Percentiles rank a stretch among this genome's conserved stretches.
These are phyloP conservation scores for Dipteronia sinensis DNA, from an alignment of 345 rosid species.

Conservation along the genomic window DNA sequence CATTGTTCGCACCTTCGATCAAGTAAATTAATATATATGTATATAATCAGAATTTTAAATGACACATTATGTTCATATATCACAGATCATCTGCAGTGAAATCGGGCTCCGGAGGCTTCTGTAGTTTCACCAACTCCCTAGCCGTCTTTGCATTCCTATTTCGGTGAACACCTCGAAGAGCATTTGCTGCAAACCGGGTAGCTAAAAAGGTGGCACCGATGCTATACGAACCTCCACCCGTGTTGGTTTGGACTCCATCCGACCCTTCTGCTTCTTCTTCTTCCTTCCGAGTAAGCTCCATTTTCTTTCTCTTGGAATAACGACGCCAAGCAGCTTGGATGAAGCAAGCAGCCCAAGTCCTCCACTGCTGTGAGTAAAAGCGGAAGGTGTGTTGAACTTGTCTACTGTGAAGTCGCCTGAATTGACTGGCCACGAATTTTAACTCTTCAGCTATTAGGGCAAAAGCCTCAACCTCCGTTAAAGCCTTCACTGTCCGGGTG, in stretches of 20 bases:
- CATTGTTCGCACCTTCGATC: not conserved
- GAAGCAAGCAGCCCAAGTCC: constrained; percentile 99
- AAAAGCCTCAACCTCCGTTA: constrained; percentile 88
- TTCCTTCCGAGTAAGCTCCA: constrained; percentile 75
- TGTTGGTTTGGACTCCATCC: constrained; percentile 32
- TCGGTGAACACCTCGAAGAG: constrained; percentile 82
- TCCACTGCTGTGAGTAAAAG: constrained; percentile 96
- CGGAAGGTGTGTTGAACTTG: constrained; percentile 98
- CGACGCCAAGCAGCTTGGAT: constrained; percentile 98
- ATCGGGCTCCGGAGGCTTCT: constrained; percentile 96
- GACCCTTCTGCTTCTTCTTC: constrained; percentile 58
- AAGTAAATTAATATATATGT: not conserved
- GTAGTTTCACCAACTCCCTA: constrained; percentile 67
- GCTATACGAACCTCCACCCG: constrained; percentile 63
- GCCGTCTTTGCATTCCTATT: constrained; percentile 75
- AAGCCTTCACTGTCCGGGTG: constrained; percentile 89
- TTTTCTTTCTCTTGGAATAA: constrained; percentile 69
- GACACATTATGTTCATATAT: not conserved
- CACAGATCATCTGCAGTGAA: constrained; percentile 72
- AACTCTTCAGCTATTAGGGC: constrained; percentile 89
- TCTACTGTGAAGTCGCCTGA: constrained; percentile 90
- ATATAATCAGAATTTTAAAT: not conserved
- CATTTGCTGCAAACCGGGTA: constrained; percentile 86
- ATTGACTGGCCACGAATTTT: constrained; percentile 92
- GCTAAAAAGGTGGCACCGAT: constrained; percentile 91